Evolutionary conservation across 192 early-diverging fungal genomes (phyloP), one percentile per base, ranked within the genome.

Genomic region (Phycomyces blakesleeanus): DNA sequence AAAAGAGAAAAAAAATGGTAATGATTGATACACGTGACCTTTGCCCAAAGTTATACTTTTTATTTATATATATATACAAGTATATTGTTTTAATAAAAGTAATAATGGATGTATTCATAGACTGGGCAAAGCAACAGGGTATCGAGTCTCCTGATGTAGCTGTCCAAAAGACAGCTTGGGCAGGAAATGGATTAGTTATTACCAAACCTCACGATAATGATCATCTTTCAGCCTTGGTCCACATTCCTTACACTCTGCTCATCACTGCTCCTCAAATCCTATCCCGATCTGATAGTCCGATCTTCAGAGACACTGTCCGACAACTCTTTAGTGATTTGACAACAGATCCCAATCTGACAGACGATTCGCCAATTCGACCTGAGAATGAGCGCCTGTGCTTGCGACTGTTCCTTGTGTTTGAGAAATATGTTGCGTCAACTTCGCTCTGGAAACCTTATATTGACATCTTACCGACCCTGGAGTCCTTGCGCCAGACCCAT

Each of bases 361-460:
- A 21, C 11, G 11, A 11, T 20, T 57, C 11, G 61, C 55, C 14
- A 29, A 44, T 24, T 22, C 9, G 0, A 11, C 47, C 14, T 22
- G 21, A 47, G 6, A 65, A 65, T 7, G 76, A 84, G 51, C 51
- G 75, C 5, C 55, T 78, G 5, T 56, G 63, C 11, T 27, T 84
- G 7, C 22, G 76, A 18, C 55, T 79, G 5, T 84, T 81, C 55
- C 29, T 84, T 12, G 62, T 83, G 11, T 76, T 64, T 50, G 71
- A 67, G 25, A 53, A 67, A 14, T 59, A 73, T 34, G 11, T 51
- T 16, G 25, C 29, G 41, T 26, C 57, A 18, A 15, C 41, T 11
- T 69, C 62, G 0, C 41, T 74, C 3, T 86, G 81, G 76, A 39
- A 65, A 34, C 67, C 76, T 9, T 91, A 91, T 49, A 73, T 85